Evolutionary conservation across 805 yeast genomes (phyloP).

Genomic region (Huiozyma naganishii): DNA sequence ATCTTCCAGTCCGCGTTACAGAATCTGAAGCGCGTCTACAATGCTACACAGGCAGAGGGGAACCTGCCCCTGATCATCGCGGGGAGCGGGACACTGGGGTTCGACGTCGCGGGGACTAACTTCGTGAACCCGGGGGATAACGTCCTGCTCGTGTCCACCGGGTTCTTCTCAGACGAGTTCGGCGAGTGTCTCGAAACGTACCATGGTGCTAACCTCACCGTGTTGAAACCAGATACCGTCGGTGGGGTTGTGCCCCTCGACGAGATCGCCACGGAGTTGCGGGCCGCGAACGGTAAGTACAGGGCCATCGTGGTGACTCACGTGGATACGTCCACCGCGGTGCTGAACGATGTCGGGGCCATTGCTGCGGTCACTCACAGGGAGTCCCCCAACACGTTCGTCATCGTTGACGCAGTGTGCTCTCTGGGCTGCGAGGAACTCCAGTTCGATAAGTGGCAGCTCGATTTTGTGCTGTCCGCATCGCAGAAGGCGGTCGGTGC

Average conservation of each 20-base stretch:
- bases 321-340: slow-evolving; percentile 96
- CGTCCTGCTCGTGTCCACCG: slow-evolving; percentile 78
- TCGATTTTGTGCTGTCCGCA: slow-evolving; percentile 82
- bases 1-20: slow-evolving; percentile 61
- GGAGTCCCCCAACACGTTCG: slow-evolving; percentile 67
- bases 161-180: slow-evolving; percentile 77
- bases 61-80: slow-evolving; percentile 67
- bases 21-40: slow-evolving; percentile 64
- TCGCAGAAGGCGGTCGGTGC: slow-evolving; percentile 94
- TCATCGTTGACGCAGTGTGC: slow-evolving; percentile 91
- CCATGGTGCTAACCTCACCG: slow-evolving; percentile 62
- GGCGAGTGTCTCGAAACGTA: slow-evolving; percentile 55
- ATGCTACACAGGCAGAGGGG: slow-evolving; percentile 43
- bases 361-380: slow-evolving; percentile 51
- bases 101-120: slow-evolving; percentile 84
- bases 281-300: slow-evolving; percentile 35
- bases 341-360: slow-evolving; percentile 57
- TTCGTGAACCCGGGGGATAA: slow-evolving; percentile 51
- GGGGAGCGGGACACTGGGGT: slow-evolving; percentile 92
- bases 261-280: slow-evolving; percentile 45
- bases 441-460: slow-evolving; percentile 79
- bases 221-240: slow-evolving; percentile 46
- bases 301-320: slow-evolving; percentile 77
- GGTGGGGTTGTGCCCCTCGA: slow-evolving; percentile 60
- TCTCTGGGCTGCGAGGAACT: slow-evolving; percentile 83